Conservation (phyloP, 768 basidiomycete genomes). For the Rhodotorula kratochvilovae region DNA sequence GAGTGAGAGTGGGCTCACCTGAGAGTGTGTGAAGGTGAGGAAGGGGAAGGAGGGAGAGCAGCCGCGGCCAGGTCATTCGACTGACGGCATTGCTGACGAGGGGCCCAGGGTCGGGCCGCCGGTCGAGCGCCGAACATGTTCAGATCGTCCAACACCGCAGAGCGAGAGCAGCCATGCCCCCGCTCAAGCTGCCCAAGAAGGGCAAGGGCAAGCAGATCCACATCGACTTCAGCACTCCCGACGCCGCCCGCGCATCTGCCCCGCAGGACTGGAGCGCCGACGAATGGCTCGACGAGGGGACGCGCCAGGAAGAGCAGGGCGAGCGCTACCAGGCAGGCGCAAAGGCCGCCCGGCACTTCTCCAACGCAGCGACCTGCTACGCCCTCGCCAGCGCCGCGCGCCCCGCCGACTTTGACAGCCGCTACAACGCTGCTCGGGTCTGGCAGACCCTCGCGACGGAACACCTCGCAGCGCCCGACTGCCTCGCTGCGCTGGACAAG, state of each 20-base stretch:
- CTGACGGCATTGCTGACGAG: too few species aligned
- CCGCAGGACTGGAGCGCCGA: conserved; percentile 1
- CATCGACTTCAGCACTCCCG: conserved; percentile 20
- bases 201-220: conserved; percentile 25
- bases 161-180: neutral
- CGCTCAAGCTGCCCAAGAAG: conserved; percentile 15
- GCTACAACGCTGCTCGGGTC: conserved; percentile 34
- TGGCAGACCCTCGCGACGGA: conserved; percentile 24
- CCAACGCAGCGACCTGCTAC: conserved; percentile 27
- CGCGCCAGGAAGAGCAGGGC: conserved; percentile 34
- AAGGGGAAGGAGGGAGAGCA: neutral
- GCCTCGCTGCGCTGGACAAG: conserved; percentile 9
- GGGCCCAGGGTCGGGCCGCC: too few species aligned
- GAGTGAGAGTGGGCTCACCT: neutral
- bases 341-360: conserved; percentile 25
- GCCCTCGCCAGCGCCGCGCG: conserved; percentile 13
- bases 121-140: too few species aligned
- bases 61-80: too few species aligned
- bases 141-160: neutral
- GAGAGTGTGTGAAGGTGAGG: neutral
- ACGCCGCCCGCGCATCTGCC: conserved; percentile 12
- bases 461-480: conserved; percentile 9
- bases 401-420: conserved; percentile 21
- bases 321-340: conserved; percentile 30
- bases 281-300: conserved; percentile 33